phyloP scores from a whole-genome alignment of 306 rosid species.

The Fragaria vesca region DNA sequence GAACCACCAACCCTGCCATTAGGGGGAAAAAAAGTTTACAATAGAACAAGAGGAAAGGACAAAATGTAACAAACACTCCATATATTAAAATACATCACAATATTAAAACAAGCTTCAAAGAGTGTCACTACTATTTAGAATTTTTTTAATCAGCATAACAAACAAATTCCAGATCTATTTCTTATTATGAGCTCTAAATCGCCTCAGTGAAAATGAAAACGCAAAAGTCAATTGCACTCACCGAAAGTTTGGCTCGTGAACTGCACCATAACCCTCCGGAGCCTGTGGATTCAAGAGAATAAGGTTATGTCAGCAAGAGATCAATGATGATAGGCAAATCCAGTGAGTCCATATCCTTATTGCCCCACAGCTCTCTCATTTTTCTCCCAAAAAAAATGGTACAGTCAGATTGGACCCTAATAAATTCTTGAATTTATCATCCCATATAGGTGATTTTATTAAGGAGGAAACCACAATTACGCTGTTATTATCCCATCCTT shows the following conservation, averaged over 20 bases:
- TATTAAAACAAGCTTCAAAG: slow-evolving; percentile 11
- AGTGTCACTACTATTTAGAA: background rate
- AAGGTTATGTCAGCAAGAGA: slow-evolving; percentile 98
- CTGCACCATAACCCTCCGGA: slow-evolving; percentile 90
- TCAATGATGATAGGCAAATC: slow-evolving; percentile 95
- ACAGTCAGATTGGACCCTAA: slow-evolving; percentile 78
- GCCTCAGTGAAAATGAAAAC: slow-evolving; percentile 34
- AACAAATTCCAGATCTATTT: background rate
- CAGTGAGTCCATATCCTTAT: slow-evolving; percentile 98
- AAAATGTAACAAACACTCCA: slow-evolving; percentile 31
- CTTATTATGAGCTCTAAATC: slow-evolving; percentile 20
- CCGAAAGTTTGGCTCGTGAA: slow-evolving; percentile 91
- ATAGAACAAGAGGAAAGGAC: slow-evolving; percentile 50
- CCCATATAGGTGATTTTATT: slow-evolving; percentile 90
- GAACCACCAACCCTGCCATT: slow-evolving; percentile 75
- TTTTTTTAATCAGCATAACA: background rate
- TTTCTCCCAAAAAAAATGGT: slow-evolving; percentile 64
- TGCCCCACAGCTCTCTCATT: slow-evolving; percentile 81
- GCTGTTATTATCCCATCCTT: slow-evolving; percentile 99
- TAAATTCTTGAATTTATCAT: slow-evolving; percentile 77
- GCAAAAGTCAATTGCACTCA: slow-evolving; percentile 56
- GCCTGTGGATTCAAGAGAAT: slow-evolving; percentile 99
- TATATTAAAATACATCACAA: slow-evolving; percentile 10
- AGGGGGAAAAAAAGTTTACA: slow-evolving; percentile 20
- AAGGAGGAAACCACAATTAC: slow-evolving; percentile 99